phyloP scores from a whole-genome alignment of 257 asterid species.

The Lantana camara region DNA sequence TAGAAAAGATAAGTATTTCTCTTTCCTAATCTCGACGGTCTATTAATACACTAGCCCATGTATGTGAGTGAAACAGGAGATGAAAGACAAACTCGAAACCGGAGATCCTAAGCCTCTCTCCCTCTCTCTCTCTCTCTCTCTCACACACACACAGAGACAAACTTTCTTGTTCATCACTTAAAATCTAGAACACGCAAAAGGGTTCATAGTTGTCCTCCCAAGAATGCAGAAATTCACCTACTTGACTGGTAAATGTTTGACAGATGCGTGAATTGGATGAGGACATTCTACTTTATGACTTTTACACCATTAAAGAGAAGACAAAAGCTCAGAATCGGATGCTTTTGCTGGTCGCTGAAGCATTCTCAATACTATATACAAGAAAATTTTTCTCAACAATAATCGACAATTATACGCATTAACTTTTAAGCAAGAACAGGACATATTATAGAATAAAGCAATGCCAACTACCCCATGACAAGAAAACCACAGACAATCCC shows the following conservation, averaged over 20 bases:
- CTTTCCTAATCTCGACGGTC: too few relatives aligned
- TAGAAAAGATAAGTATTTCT: too few relatives aligned
- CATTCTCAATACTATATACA: slow-evolving; percentile 12
- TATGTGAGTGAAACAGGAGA: too few relatives aligned
- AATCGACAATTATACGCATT: too few relatives aligned
- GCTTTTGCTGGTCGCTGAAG: slow-evolving; percentile 29
- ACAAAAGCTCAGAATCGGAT: slow-evolving; percentile 14
- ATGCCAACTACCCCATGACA: background rate
- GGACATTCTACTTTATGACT: background rate
- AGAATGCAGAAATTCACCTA: background rate
- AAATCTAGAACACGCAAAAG: background rate
- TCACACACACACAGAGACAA: too few relatives aligned
- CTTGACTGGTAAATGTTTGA: background rate
- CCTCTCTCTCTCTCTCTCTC: too few relatives aligned
- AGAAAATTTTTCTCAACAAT: background rate
- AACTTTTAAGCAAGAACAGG: background rate
- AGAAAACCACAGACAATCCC: background rate
- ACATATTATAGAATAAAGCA: background rate
- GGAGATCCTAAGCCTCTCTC: too few relatives aligned
- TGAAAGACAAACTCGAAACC: too few relatives aligned
- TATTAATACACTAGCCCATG: too few relatives aligned
- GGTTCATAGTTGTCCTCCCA: background rate
- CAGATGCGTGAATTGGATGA: too few relatives aligned
- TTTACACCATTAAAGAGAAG: background rate
- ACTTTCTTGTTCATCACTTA: too few relatives aligned